Evolutionary conservation across 2,329 filamentous ascomycete species (phyloP), one percentile per base, ranked within the genome.

Genomic region (Thermochaetoides dissita): DNA sequence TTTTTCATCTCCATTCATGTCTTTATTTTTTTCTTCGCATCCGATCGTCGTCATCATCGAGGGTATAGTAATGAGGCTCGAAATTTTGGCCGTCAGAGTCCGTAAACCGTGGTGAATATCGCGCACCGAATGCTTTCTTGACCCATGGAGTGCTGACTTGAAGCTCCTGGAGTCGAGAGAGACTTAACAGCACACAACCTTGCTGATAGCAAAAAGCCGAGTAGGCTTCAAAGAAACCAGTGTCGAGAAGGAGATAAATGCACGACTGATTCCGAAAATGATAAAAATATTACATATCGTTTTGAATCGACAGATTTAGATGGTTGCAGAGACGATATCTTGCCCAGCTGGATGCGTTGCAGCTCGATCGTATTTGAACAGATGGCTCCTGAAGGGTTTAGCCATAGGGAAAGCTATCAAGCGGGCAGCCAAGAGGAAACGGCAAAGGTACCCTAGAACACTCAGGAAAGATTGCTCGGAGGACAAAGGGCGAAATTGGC

Each of bases 31-130:
- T 40, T n/a, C 34, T 39, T 46, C 37, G 42, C 42, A 45, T 50
- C 45, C 34, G 39, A 44, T 49, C 44, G 44, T 51, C 42, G 46
- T 52, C 47, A 47, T 54, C 50, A 44, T 49, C 37, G 46, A 46
- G 45, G 39, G 46, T 45, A 42, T 42, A 45, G 44, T 44, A 43
- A 40, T 42, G 41, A 34, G 41, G 32, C 34, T 34, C 38, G 32
- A 39, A 38, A 35, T 28, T 34, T 34, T 28, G 43, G 30, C 36
- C 30, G 38, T 36, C 30, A 38, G 39, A 45, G 34, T 11, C 40
- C 36, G 36, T 33, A 30, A 37, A 39, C 24, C 37, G 35, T 34
- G 29, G 35, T 34, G 29, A 39, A 41, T 17, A 33, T 30, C 9
- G 36, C 30, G 36, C 33, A 33, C 29, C n/a, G 24, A 31, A 30